These are phyloP conservation scores for Truncatella angustata DNA, from an alignment of 2,329 filamentous ascomycete genomes.

Conservation along the genomic window DNA sequence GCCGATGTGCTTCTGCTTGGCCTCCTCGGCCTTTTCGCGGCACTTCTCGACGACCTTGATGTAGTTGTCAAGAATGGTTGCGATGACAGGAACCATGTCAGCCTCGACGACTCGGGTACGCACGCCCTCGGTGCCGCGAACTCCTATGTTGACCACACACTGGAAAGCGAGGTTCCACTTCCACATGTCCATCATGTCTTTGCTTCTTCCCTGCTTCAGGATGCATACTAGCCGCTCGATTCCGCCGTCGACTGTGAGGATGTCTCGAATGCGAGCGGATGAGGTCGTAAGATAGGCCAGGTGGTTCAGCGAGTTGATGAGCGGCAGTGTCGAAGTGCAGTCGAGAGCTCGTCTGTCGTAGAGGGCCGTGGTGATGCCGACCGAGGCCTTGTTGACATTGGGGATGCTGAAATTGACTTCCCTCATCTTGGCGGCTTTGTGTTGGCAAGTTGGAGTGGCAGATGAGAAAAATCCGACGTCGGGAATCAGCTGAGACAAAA, in stretches of 20 bases:
- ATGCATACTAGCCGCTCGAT: conserved; percentile 97
- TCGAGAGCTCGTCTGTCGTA: conserved; percentile 97
- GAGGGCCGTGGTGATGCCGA: conserved; percentile 96
- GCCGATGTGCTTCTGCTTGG: conserved; percentile 67
- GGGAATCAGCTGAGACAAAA: conserved; percentile 5
- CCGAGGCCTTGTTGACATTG: conserved; percentile 98
- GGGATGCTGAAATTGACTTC: conserved; percentile 99
- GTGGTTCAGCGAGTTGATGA: conserved; percentile 99
- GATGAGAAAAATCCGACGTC: conserved; percentile 23
- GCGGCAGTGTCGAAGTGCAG: conserved; percentile 93
- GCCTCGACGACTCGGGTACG: conserved; percentile 95
- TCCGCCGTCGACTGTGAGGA: conserved; percentile 96
- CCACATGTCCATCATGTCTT: conserved; percentile 99
- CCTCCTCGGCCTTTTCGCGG: conserved; percentile 80
- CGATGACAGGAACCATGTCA: conserved; percentile 98
- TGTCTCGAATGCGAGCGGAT: conserved; percentile 94
- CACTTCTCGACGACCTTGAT: conserved; percentile 94
- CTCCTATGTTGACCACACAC: conserved; percentile 98
- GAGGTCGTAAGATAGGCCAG: conserved; percentile 98
- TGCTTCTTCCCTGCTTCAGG: conserved; percentile 93
- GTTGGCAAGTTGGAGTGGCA: background rate
- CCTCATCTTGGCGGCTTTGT: conserved; percentile 69
- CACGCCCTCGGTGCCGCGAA: conserved; percentile 90
- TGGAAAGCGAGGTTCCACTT: conserved; percentile 99
- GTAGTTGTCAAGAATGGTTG: conserved; percentile 97